phyloP scores from a whole-genome alignment of 257 asterid species.

The Anisodus tanguticus region DNA sequence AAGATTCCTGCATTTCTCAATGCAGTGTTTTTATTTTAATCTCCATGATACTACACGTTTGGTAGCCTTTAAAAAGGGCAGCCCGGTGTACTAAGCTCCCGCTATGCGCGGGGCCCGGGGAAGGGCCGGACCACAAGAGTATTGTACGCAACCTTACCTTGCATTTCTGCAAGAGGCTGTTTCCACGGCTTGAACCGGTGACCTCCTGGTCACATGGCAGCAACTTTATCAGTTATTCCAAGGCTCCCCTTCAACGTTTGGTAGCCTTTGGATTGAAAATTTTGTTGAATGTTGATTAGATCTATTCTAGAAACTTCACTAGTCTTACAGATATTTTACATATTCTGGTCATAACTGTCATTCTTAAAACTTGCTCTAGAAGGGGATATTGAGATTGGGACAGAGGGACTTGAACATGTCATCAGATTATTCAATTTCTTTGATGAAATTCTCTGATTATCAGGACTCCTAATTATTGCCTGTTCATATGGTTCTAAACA shows the following conservation, averaged over 20 bases:
- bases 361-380: background rate
- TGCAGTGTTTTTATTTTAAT: background rate
- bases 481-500: background rate
- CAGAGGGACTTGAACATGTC: background rate
- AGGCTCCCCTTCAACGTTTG: background rate
- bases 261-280: background rate
- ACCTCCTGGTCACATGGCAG: no score
- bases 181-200: no score
- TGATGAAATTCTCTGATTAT: background rate
- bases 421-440: background rate
- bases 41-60: background rate
- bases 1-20: slow-evolving; percentile 25
- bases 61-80: background rate
- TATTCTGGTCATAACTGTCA: slow-evolving; percentile 13
- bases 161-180: no score
- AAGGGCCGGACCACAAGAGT: no score
- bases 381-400: slow-evolving; percentile 18
- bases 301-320: background rate
- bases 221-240: no score
- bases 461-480: background rate
- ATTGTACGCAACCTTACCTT: no score
- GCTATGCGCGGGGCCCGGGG: no score
- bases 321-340: slow-evolving; percentile 4
- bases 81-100: no score
- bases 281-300: background rate